phyloP scores from a whole-genome alignment of 225 moss, liverwort and hornwort genomes.

The Asterella californica region DNA sequence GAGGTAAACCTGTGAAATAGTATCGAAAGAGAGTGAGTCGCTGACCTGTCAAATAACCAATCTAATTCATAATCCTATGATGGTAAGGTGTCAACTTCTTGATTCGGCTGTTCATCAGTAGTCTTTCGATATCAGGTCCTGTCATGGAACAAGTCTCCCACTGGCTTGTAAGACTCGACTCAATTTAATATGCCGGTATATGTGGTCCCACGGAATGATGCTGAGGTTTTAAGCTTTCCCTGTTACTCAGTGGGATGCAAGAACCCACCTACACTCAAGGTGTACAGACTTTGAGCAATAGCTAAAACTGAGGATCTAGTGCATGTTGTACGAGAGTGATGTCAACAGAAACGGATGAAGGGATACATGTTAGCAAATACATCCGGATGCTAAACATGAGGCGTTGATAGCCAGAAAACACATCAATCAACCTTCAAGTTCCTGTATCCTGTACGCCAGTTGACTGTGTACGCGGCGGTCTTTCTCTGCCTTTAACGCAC shows the following conservation, averaged over 20 bases:
- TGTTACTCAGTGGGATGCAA: too few species aligned
- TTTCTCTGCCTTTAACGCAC: conserved; percentile 63
- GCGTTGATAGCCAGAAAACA: background rate
- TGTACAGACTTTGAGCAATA: too few species aligned
- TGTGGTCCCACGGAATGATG: too few species aligned
- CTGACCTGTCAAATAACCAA: background rate
- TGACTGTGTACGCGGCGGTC: conserved; percentile 62
- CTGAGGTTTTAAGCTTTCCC: too few species aligned
- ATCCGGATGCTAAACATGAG: background rate
- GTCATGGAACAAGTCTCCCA: background rate
- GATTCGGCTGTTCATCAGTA: background rate
- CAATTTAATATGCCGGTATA: background rate
- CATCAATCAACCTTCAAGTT: conserved; percentile 53
- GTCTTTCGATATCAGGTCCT: background rate
- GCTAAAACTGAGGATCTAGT: too few species aligned
- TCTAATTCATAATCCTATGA: background rate
- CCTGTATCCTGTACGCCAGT: conserved; percentile 57
- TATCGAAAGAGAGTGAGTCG: background rate
- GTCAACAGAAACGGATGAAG: too few species aligned
- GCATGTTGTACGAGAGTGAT: too few species aligned
- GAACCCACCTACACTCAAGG: too few species aligned
- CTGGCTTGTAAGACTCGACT: background rate
- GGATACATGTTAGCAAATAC: background rate
- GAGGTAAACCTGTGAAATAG: conserved; percentile 30
- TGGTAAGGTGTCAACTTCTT: background rate